Evolutionary conservation across 2,329 filamentous ascomycete genomes (phyloP), one percentile per base, ranked within the genome.

Genomic region (Colletotrichum acutatum): DNA sequence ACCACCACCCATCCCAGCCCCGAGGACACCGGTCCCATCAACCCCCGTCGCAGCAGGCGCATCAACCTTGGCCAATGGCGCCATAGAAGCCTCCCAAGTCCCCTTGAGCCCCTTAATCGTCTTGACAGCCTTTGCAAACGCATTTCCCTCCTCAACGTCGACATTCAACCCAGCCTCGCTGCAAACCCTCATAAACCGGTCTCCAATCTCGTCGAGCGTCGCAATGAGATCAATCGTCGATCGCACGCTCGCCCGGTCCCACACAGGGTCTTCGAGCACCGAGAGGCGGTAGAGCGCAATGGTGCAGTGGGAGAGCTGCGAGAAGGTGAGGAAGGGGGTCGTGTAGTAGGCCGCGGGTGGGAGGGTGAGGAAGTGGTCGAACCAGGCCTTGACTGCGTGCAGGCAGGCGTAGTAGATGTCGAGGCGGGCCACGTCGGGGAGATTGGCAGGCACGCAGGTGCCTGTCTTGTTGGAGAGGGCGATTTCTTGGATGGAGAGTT

Each of bases 401-500:
- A 82, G 73, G 67, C 79, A 80, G 14, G 75, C 76, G 57, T 79
- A 77, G 42, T 82, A 75, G 19, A 78, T 78, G 32, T 81, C 78
- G 70, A 74, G 42, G 66, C 74, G 75, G 16, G 77, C 74, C 22
- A 77, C 49, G 64, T 79, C 72, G 54, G 78, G 76, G 5, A 74
- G 70, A 30, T 75, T 72, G 37, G 68, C 49, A 2, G 76, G 75
- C 42, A 70, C 73, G 61, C 54, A 63, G 14, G 75, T 56, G 30
- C 42, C 61, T 2, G 64, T 42, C 0, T 64, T n/a, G 11, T 60
- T 24, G 24, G 70, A 57, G 64, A 80, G 30, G 76, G 79, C 77
- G 78, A 78, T 64, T 69, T 86, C 83, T n/a, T 81, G 77, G 49
- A 87, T 80, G 5, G 79, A 73, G 19, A 84, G 77, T 16, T 85